Evolutionary conservation across 2,329 filamentous ascomycete species (phyloP), one percentile per base, ranked within the genome.

Genomic region (Chrysosporium queenslandicum): DNA sequence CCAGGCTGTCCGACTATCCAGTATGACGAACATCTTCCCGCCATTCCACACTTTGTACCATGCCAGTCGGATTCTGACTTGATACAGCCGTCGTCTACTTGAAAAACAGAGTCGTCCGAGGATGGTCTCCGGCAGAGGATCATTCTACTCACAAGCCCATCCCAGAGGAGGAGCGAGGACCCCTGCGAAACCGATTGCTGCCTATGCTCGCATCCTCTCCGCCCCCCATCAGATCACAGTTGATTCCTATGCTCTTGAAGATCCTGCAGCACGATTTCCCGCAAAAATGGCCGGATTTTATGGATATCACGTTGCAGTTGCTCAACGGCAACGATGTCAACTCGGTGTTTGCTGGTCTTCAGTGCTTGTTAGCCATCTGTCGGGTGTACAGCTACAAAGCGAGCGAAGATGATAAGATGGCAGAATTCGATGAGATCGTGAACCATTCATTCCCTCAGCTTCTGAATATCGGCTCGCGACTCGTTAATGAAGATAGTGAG

Each of bases 231-330:
- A 89, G 92, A 68, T 84, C 90, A 59, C 92, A 98, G 73, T 82
- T 98, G 60, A 84, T 97, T 58, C 90, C 94, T 56, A 84, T 94
- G 61, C 83, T 98, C 53, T 89, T 96, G 74, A 94, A 94, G 71
- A 91, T 98, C 64, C 80, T 98, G 58, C 87, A 95, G 71, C 86
- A 85, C 75, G 92, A 98, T 70, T 98, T 96, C 69, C 92, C 92
- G 53, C 81, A 85, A 62, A 83, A 85, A 73, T 98, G 92, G 92
- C 92, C 92, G 45, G 82, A 84, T 52, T 97, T 96, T 69, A 84
- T 97, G 75, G 85, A 94, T 64, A 88, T 94, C 65, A 96, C 91
- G 48, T 77, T 94, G 60, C 86, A 89, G 69, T 78, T 98, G 50
- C 78, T 98, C 58, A 86, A 88, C 67, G 86, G 86, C 23, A 89